Percentiles rank a stretch among this genome's conserved stretches.
Evolutionary conservation across 1,284 basidiomycete species (phyloP).

Genomic region (Cutaneotrichosporon sp.): DNA sequence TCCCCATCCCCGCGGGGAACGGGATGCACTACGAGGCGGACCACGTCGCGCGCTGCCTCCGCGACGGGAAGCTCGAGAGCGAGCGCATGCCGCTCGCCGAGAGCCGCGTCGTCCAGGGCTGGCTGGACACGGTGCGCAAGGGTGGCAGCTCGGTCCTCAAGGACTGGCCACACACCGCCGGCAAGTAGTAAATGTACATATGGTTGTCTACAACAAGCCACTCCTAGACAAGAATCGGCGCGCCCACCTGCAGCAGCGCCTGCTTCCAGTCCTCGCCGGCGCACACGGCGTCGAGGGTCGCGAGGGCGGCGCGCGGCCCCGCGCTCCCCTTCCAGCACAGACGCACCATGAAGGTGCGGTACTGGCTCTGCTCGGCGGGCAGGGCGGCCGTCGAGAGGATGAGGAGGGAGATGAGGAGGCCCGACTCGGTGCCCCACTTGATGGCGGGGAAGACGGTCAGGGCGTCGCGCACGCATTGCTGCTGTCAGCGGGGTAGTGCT

Average conservation of each 20-base stretch:
- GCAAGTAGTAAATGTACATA: background rate
- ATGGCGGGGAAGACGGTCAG: conserved; percentile 13
- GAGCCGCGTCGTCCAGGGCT: conserved; percentile 72
- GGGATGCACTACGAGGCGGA: conserved; percentile 53
- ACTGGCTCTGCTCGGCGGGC: conserved; percentile 12
- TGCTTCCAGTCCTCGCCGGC: conserved; percentile 14
- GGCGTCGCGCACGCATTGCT: conserved; percentile 16
- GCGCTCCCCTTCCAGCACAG: conserved; percentile 28
- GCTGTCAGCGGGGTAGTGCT: conserved; percentile 1
- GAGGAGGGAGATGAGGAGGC: conserved; percentile 19
- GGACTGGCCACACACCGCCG: conserved; percentile 28
- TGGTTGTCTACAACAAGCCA: background rate
- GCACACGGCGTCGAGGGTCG: conserved; percentile 12
- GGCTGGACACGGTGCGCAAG: conserved; percentile 71
- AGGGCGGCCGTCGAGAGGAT: conserved; percentile 15
- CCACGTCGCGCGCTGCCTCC: conserved; percentile 75
- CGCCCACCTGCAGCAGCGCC: conserved; percentile 12
- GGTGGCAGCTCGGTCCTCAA: conserved; percentile 36
- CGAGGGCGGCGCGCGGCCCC: conserved; percentile 16
- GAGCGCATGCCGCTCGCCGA: conserved; percentile 71
- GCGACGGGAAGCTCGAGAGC: conserved; percentile 74
- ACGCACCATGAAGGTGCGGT: conserved; percentile 16
- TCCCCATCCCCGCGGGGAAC: conserved; percentile 16
- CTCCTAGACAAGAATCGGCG: conserved; percentile 14
- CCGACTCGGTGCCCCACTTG: conserved; percentile 24